Percentiles rank a stretch among this genome's conserved stretches.
Conservation (phyloP, 2,329 filamentous ascomycete species). For the Didymosphaeria variabile region DNA sequence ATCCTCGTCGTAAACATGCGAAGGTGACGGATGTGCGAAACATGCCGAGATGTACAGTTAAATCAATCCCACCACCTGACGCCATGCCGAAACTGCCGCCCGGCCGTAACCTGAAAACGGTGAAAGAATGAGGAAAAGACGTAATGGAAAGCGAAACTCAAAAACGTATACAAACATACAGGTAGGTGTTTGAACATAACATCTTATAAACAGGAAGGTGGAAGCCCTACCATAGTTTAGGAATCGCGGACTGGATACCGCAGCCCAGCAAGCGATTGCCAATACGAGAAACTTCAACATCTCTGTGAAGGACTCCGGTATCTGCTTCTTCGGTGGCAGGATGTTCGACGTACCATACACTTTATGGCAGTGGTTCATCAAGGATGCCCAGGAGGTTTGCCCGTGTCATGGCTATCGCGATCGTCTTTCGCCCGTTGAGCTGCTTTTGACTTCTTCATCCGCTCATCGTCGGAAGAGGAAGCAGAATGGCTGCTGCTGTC, state of each 20-base stretch:
- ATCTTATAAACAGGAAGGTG: constrained; percentile 4
- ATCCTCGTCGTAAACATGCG: constrained; percentile 6
- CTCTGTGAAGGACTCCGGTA: not conserved
- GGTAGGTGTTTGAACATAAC: constrained; percentile 6
- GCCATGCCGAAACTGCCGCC: constrained; percentile 27
- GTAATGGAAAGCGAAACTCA: constrained; percentile 7
- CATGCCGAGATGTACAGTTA: constrained; percentile 8
- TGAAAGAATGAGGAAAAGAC: constrained; percentile 6
- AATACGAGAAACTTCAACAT: not conserved
- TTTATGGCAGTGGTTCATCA: constrained; percentile 22
- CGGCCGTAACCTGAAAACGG: constrained; percentile 18
- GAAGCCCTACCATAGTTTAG: not conserved
- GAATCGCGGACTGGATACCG: not conserved
- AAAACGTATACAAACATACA: constrained; percentile 11
- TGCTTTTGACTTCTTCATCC: constrained; percentile 34
- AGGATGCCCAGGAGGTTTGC: constrained; percentile 37
- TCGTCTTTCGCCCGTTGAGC: constrained; percentile 14
- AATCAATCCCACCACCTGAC: constrained; percentile 18
- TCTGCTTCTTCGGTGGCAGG: not conserved
- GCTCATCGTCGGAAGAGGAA: constrained; percentile 45
- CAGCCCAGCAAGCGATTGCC: not conserved
- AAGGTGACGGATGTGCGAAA: constrained; percentile 5
- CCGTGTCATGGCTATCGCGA: constrained; percentile 10
- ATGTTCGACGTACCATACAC: not conserved
- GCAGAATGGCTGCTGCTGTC: constrained; percentile 50